These are phyloP conservation scores for Leccinum barrowsii DNA, from an alignment of 768 basidiomycete species.

Conservation along the genomic window DNA sequence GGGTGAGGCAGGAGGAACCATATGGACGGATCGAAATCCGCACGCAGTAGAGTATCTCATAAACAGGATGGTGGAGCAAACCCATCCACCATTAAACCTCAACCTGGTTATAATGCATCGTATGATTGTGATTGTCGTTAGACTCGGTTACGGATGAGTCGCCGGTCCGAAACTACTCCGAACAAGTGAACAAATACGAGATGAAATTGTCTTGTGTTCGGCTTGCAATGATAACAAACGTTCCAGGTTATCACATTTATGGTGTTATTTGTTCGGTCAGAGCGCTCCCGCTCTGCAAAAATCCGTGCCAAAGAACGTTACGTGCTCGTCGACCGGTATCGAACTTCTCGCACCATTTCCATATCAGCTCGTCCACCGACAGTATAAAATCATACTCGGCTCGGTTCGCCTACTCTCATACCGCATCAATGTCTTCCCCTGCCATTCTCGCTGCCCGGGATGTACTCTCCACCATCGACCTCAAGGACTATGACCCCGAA, in stretches of 20 bases:
- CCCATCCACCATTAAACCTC: background rate
- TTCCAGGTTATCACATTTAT: background rate
- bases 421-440: constrained; percentile 49
- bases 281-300: background rate
- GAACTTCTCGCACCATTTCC: background rate
- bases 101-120: too few species aligned
- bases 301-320: background rate
- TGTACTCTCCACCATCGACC: constrained; percentile 69
- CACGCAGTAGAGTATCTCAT: constrained; percentile 28
- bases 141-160: background rate
- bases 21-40: constrained; percentile 52
- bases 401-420: constrained; percentile 1
- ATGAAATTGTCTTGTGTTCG: background rate
- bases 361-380: background rate
- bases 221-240: background rate
- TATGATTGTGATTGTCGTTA: background rate
- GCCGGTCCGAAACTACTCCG: constrained; percentile 4
- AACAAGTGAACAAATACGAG: background rate
- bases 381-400: constrained; percentile 5
- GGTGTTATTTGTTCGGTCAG: background rate
- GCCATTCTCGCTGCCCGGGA: constrained; percentile 61
- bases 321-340: background rate
- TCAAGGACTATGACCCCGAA: constrained; percentile 84
- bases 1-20: constrained; percentile 54
- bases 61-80: background rate